A percentile compares a stretch with the other conserved stretches of the same genome.
Evolutionary conservation across 805 yeast species (phyloP).

Genomic region (Myxozyma neotropica): DNA sequence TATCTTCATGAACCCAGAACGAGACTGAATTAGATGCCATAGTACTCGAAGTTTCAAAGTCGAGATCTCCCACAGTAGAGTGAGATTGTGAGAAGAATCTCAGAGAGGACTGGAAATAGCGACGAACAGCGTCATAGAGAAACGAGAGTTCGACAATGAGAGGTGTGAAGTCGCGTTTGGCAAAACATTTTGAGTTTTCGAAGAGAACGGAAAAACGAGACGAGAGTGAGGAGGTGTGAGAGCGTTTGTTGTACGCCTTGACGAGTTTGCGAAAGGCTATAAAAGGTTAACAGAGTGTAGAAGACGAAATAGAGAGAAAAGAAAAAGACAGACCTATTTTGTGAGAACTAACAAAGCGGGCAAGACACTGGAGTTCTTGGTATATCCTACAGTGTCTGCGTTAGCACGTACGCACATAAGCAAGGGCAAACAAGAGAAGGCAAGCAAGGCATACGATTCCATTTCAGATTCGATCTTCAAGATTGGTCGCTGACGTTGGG

Average conservation of each 20-base stretch:
- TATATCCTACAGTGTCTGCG: slow-evolving; percentile 43
- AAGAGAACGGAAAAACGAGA: slow-evolving; percentile 42
- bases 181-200: slow-evolving; percentile 57
- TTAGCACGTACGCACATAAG: not conserved
- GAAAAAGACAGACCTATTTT: slow-evolving; percentile 54
- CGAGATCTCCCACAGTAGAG: slow-evolving; percentile 39
- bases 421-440: not conserved
- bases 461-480: slow-evolving; percentile 25
- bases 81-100: slow-evolving; percentile 23
- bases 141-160: slow-evolving; percentile 62
- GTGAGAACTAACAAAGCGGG: slow-evolving; percentile 73
- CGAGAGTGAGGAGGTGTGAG: slow-evolving; percentile 42
- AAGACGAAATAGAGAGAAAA: not conserved
- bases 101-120: slow-evolving; percentile 25
- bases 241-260: slow-evolving; percentile 63
- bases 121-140: slow-evolving; percentile 54
- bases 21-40: slow-evolving; percentile 44
- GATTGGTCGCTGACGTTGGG: slow-evolving; percentile 27
- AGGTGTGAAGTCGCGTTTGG: slow-evolving; percentile 60
- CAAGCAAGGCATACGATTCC: slow-evolving; percentile 19
- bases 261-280: slow-evolving; percentile 61
- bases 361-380: slow-evolving; percentile 60
- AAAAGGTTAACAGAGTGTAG: not conserved
- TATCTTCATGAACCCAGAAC: slow-evolving; percentile 64
- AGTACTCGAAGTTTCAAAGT: slow-evolving; percentile 42